Evolutionary conservation across 805 yeast genomes (phyloP).

Genomic region (Saturnispora kantuleensis): DNA sequence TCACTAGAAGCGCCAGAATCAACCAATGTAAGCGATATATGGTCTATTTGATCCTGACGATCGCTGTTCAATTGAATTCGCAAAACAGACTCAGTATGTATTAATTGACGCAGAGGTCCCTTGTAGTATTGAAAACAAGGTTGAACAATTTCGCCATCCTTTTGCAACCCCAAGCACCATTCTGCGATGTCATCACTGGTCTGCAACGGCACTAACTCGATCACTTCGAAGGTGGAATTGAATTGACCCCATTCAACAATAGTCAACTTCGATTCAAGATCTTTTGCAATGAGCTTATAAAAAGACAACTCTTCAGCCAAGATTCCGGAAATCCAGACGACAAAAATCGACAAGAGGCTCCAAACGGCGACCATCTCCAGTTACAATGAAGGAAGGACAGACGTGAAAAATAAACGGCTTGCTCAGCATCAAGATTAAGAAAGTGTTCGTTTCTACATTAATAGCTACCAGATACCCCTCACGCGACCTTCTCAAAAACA

Average conservation of each 20-base stretch:
- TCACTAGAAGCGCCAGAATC: too few species aligned
- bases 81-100: neutral
- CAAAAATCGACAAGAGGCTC: too few species aligned
- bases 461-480: neutral
- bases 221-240: too few species aligned
- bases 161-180: conserved; percentile 4
- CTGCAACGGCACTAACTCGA: neutral
- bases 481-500: conserved; percentile 46
- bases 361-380: too few species aligned
- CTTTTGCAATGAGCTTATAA: too few species aligned
- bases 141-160: conserved; percentile 5
- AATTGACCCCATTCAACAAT: too few species aligned
- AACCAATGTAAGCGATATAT: too few species aligned
- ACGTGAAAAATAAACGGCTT: neutral
- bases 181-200: neutral
- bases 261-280: too few species aligned
- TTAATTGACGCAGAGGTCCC: neutral
- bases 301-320: too few species aligned
- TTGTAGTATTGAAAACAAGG: conserved; percentile 7
- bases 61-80: neutral
- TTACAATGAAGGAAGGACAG: too few species aligned
- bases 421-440: neutral
- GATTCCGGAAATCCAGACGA: too few species aligned
- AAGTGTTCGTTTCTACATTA: neutral
- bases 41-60: neutral